phyloP scores from a whole-genome alignment of 805 yeast species.

The Starmerella floris region DNA sequence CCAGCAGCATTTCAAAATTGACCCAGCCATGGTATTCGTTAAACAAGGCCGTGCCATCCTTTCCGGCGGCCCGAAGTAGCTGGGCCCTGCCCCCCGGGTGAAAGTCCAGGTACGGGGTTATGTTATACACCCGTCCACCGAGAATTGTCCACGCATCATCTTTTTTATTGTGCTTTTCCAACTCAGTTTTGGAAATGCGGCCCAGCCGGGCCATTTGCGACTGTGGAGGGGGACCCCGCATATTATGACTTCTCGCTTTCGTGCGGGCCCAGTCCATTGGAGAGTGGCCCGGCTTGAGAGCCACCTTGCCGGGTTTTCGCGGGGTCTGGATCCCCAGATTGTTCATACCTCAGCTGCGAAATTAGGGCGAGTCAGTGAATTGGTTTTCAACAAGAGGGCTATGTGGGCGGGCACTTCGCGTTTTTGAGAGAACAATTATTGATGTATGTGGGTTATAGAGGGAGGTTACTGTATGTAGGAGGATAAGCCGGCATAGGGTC shows the following conservation, averaged over 20 bases:
- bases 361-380: no score
- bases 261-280: slow-evolving; percentile 75
- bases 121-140: slow-evolving; percentile 67
- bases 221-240: slow-evolving; percentile 25
- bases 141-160: slow-evolving; percentile 80
- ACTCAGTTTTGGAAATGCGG: slow-evolving; percentile 38
- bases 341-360: background rate
- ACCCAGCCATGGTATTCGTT: slow-evolving; percentile 64
- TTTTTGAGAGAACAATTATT: no score
- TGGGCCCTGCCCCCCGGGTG: slow-evolving; percentile 91
- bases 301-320: slow-evolving; percentile 33
- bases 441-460: no score
- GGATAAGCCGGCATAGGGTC: no score
- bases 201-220: slow-evolving; percentile 14
- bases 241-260: slow-evolving; percentile 36
- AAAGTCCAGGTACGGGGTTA: slow-evolving; percentile 68
- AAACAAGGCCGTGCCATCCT: slow-evolving; percentile 66
- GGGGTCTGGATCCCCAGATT: background rate
- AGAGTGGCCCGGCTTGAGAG: slow-evolving; percentile 64
- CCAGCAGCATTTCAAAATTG: slow-evolving; percentile 68
- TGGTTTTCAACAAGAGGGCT: no score
- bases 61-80: slow-evolving; percentile 65
- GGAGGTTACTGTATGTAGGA: no score
- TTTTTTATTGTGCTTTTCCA: slow-evolving; percentile 42
- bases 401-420: no score